Conservation (phyloP, 352 stramenopile genomes). For the Blastocystis sp. region DNA sequence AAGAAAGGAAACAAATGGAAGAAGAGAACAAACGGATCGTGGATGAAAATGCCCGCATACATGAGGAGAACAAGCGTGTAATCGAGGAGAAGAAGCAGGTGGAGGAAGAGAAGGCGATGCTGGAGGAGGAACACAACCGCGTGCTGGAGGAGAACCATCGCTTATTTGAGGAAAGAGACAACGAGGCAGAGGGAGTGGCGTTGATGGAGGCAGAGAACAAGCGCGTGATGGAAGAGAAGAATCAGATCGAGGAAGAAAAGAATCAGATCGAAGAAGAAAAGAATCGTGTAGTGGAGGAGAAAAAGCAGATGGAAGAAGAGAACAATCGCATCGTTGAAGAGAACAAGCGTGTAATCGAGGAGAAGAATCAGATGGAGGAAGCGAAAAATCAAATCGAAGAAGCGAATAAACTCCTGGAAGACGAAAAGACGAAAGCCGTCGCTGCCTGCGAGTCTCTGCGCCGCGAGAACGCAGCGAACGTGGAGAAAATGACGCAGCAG, state of each 20-base stretch:
- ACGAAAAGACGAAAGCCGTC: not conserved
- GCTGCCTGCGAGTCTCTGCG: not conserved
- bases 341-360: not conserved
- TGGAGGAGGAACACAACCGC: not conserved
- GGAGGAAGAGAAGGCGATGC: not conserved
- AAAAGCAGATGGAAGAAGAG: too few species aligned
- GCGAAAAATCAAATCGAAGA: not conserved
- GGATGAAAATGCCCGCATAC: not conserved
- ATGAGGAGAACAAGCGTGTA: not conserved
- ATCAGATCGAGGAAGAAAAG: too few species aligned
- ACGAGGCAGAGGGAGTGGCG: too few species aligned
- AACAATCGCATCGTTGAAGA: not conserved
- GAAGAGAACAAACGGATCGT: not conserved
- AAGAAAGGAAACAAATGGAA: not conserved
- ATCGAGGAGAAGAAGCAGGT: not conserved
- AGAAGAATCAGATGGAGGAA: not conserved
- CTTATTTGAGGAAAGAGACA: too few species aligned
- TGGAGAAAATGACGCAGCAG: not conserved
- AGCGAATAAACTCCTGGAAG: not conserved
- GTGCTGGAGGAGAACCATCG: too few species aligned
- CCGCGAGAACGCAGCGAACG: not conserved
- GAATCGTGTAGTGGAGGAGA: too few species aligned
- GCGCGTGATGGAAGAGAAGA: too few species aligned
- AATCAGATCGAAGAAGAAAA: too few species aligned
- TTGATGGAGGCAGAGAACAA: too few species aligned